Conservation (phyloP, 495 filamentous ascomycete species). For the Neurospora terricola region DNA sequence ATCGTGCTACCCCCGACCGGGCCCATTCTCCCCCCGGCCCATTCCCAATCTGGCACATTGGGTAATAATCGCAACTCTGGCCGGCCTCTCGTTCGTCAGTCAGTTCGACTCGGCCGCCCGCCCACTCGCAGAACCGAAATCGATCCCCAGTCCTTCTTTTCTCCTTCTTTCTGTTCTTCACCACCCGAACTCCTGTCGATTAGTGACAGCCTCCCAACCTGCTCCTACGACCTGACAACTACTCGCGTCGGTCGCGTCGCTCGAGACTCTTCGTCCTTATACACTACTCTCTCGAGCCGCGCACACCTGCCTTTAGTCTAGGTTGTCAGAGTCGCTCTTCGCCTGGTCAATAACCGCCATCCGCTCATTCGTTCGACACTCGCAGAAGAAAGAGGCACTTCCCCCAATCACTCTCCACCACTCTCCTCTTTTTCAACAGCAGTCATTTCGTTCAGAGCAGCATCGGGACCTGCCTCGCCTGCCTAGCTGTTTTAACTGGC, state of each 20-base stretch:
- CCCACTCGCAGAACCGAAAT: slow-evolving; percentile 3
- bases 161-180: slow-evolving; percentile 1
- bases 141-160: slow-evolving; percentile 5
- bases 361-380: slow-evolving; percentile 1
- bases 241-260: background rate
- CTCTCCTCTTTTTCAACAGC: slow-evolving; percentile 18
- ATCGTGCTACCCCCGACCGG: slow-evolving; percentile 2
- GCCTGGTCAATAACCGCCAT: slow-evolving; percentile 1
- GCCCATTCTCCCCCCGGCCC: slow-evolving; percentile 1
- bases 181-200: background rate
- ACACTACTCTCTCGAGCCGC: background rate
- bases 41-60: slow-evolving; percentile 14
- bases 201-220: background rate
- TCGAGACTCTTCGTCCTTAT: background rate
- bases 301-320: background rate
- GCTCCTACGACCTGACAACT: background rate
- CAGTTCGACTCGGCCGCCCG: slow-evolving; percentile 7
- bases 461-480: slow-evolving; percentile 13
- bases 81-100: slow-evolving; percentile 11
- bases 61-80: slow-evolving; percentile 23
- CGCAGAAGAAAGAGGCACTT: background rate
- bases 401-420: slow-evolving; percentile 12
- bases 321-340: background rate
- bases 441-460: slow-evolving; percentile 26
- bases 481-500: slow-evolving; percentile 26